Conservation (phyloP, 345 rosid species). For the Brassica rapa region DNA sequence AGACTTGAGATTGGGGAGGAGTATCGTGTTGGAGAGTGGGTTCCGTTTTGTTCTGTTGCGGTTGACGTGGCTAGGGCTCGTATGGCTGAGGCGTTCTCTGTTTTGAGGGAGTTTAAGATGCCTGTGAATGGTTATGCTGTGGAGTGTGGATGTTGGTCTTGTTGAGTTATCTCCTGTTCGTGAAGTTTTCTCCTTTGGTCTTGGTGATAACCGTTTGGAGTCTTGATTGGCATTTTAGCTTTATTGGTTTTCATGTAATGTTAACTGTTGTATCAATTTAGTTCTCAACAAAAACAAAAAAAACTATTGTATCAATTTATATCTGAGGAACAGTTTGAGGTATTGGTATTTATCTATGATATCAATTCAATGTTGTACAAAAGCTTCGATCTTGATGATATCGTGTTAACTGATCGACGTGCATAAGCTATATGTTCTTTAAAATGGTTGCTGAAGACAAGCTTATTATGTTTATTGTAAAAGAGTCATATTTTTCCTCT, state of each 20-base stretch:
- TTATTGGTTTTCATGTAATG: background rate
- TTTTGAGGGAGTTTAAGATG: slow-evolving; percentile 84
- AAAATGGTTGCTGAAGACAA: background rate
- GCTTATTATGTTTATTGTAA: background rate
- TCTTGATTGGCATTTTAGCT: slow-evolving; percentile 35
- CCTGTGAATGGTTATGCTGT: slow-evolving; percentile 77
- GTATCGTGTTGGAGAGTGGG: slow-evolving; percentile 18
- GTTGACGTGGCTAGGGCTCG: slow-evolving; percentile 78
- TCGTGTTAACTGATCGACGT: no score
- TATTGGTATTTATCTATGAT: background rate
- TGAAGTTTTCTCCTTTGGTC: slow-evolving; percentile 75
- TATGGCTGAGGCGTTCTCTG: slow-evolving; percentile 79
- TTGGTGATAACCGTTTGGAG: slow-evolving; percentile 59
- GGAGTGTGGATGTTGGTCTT: slow-evolving; percentile 68
- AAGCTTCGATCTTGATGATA: no score
- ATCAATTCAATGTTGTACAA: no score
- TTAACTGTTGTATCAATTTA: background rate
- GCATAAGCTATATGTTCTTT: no score
- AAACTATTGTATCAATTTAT: no score
- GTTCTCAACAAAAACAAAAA: no score
- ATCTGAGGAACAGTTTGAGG: no score
- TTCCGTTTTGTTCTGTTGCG: slow-evolving; percentile 33
- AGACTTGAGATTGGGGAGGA: slow-evolving; percentile 57
- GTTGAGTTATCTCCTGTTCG: slow-evolving; percentile 89
- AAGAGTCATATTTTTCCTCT: background rate